Base-by-base conservation (phyloP, 2,329 filamentous ascomycete genomes). In the Penicillium sp. region DNA sequence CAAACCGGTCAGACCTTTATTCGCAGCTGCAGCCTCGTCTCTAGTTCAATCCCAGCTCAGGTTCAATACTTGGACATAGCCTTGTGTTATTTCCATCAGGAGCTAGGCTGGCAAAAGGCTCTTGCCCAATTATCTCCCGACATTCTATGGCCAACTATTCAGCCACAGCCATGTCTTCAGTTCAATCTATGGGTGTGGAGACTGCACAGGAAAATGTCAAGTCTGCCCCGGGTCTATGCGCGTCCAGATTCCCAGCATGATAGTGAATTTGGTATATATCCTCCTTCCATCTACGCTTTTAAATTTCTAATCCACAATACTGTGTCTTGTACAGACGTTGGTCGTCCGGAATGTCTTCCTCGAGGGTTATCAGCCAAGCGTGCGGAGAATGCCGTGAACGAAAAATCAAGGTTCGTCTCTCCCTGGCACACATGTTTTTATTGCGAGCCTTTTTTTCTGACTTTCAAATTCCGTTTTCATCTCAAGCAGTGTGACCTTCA, bases 371-470 rank as follows among this genome's bases (percentile, higher is more conserved):
- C 18, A 51, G 48, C 16, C 48, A 34, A 13, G 48, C 37, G 26
- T 51, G 48, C 28, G 48, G 48, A n/a, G 48, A 51, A 26, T 51
- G 48, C 28, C 48, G 48, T 10, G 28, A 37, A 24, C 37, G 48
- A 8, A 51, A 51, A 36, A 51, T 51, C 26, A 51, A 44, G 48
- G 48, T 51, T 3, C 14, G 26, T 16, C 7, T 24, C 13, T 18
- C 23, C n/a, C 14, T 47, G 10, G 26, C 11, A 14, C 6, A 34
- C 31, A 14, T 16, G n/a, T n/a, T n/a, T 34, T 11, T 34, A 34
- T 14, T 11, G n/a, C 13, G n/a, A n/a, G n/a, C n/a, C n/a, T 34
- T 5, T 16, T 4, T 16, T 11, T 34, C 31, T 5, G 31, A 5
- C 11, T 34, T 11, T 34, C 6, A 34, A 8, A 5, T 34, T 6